phyloP scores from a whole-genome alignment of 208 protist species.

The Trypanosomatidae sp. region DNA sequence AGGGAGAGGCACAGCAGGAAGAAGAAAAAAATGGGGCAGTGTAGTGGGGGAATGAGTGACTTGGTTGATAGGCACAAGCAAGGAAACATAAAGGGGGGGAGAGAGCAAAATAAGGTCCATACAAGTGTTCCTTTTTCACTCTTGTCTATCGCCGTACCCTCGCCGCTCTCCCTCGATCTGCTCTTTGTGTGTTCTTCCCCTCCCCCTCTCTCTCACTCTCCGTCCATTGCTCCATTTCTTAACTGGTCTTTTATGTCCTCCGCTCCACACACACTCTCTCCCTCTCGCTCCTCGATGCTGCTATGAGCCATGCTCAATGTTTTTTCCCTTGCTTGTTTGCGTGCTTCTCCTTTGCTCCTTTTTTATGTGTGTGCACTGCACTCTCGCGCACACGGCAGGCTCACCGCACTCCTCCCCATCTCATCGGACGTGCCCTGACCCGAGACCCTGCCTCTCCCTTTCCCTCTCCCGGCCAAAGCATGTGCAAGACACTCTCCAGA shows the following conservation, averaged over 20 bases:
- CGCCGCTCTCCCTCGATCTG: too few relatives aligned
- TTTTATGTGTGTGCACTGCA: neutral
- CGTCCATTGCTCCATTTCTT: neutral
- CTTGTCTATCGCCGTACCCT: too few relatives aligned
- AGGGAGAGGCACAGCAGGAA: too few relatives aligned
- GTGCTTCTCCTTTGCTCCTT: neutral
- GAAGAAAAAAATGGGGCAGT: neutral
- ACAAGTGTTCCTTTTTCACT: too few relatives aligned
- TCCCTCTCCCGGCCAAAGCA: neutral
- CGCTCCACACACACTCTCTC: neutral
- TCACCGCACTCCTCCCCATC: neutral
- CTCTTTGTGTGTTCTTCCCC: neutral
- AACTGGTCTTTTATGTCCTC: neutral
- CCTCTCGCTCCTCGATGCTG: neutral
- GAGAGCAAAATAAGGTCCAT: too few relatives aligned
- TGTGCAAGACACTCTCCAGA: neutral
- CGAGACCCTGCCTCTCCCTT: neutral
- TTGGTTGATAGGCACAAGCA: neutral
- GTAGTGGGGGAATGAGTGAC: neutral
- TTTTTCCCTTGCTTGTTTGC: neutral
- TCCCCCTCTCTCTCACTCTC: neutral
- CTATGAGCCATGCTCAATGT: neutral
- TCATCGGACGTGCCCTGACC: neutral
- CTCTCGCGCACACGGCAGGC: neutral
- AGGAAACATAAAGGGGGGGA: too few relatives aligned